Base-by-base conservation (phyloP, 768 basidiomycete genomes). In the Boletus subparvulus region DNA sequence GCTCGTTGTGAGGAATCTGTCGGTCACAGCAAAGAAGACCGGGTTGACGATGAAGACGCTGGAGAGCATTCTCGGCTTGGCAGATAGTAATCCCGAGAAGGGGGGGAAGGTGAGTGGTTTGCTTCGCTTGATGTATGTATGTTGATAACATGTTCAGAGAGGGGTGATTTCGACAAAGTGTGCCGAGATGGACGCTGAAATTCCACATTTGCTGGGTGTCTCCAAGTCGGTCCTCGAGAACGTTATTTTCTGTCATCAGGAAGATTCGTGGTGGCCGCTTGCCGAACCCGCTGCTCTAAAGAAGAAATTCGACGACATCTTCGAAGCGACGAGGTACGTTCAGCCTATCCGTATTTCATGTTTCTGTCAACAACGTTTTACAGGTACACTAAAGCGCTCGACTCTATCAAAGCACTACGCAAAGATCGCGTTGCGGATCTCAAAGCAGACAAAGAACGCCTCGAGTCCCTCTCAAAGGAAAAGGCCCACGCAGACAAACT, bases 291-390 rank as follows among this genome's bases (percentile, higher is more conserved):
- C 91, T 12, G 82, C 85, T 0, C 74, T 99, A 37, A 99, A 99
- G 80, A 98, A 98, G 81, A 98, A 98, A 70, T 99, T 99, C 59
- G 97, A 99, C 65, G 97, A 99, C 65, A 99, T 99, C 54, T 98
- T 99, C 65, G 97, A 99, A 73, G 97, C 97, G 4, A 98, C 95
- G 19, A 89, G 90, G 94, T 91, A 49, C 33, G 77, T 67, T 41
- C 2, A 6, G 19, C 26, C 32, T 32, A 32, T 55, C 43, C 36
- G 7, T 46, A n/a, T 24, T 14, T 26, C 14, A 1, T 6, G 35
- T 16, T 44, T 32, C n/a, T 14, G 1, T n/a, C n/a, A 26, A 32
- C 30, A 50, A 51, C 48, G 17, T 45, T 47, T 2, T 56, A 33
- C 37, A 97, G 95, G 65, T 99, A 98, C 73, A 98, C 96, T 0